Base-by-base conservation (phyloP, 352 stramenopile species). In the Elongisporangium senticosum region DNA sequence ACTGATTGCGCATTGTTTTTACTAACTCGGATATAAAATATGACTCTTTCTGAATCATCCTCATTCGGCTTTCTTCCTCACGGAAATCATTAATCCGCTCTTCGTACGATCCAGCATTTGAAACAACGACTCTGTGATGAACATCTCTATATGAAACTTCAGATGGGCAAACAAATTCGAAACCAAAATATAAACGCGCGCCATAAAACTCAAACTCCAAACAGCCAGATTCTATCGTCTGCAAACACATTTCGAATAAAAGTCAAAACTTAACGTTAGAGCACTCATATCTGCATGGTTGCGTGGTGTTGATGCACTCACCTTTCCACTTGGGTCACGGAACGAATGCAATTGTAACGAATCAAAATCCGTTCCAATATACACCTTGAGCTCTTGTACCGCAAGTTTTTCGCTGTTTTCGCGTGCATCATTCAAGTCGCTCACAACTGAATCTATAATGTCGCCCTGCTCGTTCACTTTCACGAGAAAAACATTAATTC, bases 1-100 rank as follows among this genome's bases (percentile, higher is more conserved):
- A 66, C 55, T 93, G 81, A 65, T 89, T 74, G 2, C 81, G 69
- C 22, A 93, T 63, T 2, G 74, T 90, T 53, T 91, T 91, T 10
- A 91, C 71, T 5, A 90, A 47, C 40, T 93, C 81, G 0, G 83
- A 91, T 0, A 91, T 63, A 33, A 90, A 74, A 37, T 91, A 79
- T 2, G 77, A 67, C 24, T 89, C 79, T 39, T 76, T 79, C 40
- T 92, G 79, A 2, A 83, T 51, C 6, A 81, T 56, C 1, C 57
- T 64, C 37, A 72, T 61, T 2, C 61, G 70, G 8, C 47, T 77
- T 43, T 83, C 75, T 71, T 93, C 83, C 49, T 89, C 71, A 21
- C 79, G 68, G 55, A 93, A 91, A 58, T 89, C 66, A 2, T 87
- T 63, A 0, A 89, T 51, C 0, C 73, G 67, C 20, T 90, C 78